These are phyloP conservation scores for Russula griseocarnosa DNA, from an alignment of 768 basidiomycete species.

Conservation along the genomic window DNA sequence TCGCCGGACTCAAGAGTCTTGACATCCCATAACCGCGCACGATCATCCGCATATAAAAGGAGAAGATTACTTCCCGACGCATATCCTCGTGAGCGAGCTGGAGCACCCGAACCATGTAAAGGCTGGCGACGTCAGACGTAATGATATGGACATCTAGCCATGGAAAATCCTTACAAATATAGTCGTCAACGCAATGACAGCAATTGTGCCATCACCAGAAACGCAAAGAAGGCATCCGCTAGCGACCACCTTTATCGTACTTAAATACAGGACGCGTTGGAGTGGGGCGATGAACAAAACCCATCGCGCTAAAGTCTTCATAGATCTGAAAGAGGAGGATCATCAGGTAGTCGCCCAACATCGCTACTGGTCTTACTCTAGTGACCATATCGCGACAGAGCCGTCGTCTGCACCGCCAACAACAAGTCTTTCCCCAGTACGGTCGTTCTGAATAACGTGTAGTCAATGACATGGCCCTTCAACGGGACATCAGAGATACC, in stretches of 20 bases:
- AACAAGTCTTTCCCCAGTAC: slow-evolving; percentile 59
- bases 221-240: slow-evolving; percentile 64
- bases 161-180: slow-evolving; percentile 59
- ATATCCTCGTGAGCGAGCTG: slow-evolving; percentile 63
- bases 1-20: slow-evolving; percentile 74
- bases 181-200: slow-evolving; percentile 66
- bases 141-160: neutral
- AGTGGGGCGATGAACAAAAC: slow-evolving; percentile 69
- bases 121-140: slow-evolving; percentile 39
- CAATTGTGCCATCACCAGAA: slow-evolving; percentile 76
- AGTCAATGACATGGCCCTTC: slow-evolving; percentile 47
- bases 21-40: slow-evolving; percentile 84
- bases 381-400: slow-evolving; percentile 67
- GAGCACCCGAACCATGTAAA: slow-evolving; percentile 76
- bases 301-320: slow-evolving; percentile 67
- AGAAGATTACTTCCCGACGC: slow-evolving; percentile 66
- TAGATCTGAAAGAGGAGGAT: slow-evolving; percentile 42
- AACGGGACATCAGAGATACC: slow-evolving; percentile 47
- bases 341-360: neutral
- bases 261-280: slow-evolving; percentile 51
- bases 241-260: slow-evolving; percentile 50
- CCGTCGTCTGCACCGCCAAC: slow-evolving; percentile 79
- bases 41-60: slow-evolving; percentile 68
- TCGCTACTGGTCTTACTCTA: slow-evolving; percentile 45
- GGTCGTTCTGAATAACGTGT: slow-evolving; percentile 51